Evolutionary conservation across 495 filamentous ascomycete species (phyloP).

Genomic region (Cercophora scortea): DNA sequence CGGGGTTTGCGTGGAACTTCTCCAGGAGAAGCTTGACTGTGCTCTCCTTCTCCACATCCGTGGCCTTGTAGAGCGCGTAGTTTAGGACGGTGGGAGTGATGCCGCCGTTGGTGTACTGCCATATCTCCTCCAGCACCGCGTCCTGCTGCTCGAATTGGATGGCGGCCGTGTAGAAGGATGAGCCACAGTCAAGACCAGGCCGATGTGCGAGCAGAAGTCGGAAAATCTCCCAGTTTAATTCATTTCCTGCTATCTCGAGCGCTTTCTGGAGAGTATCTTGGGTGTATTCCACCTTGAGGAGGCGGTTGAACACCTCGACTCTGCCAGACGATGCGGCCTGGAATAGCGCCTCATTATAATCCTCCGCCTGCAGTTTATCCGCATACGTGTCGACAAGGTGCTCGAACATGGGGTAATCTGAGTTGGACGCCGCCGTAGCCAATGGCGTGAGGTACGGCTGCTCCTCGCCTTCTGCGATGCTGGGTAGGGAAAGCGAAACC

Average conservation of each 20-base stretch:
- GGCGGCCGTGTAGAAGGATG: background rate
- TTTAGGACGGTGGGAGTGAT: background rate
- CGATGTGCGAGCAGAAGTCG: no score
- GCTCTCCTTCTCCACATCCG: background rate
- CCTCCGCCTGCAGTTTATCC: background rate
- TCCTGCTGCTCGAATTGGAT: background rate
- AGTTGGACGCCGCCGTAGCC: background rate
- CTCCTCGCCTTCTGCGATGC: background rate
- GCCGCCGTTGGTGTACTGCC: background rate
- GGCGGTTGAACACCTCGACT: background rate
- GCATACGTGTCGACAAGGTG: background rate
- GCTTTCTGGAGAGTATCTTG: background rate
- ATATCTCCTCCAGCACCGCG: background rate
- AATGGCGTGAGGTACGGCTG: background rate
- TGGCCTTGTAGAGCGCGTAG: background rate
- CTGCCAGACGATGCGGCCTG: background rate
- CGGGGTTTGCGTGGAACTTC: background rate
- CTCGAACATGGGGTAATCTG: background rate
- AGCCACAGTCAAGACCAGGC: no score
- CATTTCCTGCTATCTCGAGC: background rate
- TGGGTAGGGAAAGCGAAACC: background rate
- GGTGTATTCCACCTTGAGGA: no score
- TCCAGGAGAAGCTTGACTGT: background rate
- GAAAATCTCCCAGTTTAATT: background rate
- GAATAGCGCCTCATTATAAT: background rate